Conservation (phyloP, 306 rosid species). For the Vachellia pachyceras region DNA sequence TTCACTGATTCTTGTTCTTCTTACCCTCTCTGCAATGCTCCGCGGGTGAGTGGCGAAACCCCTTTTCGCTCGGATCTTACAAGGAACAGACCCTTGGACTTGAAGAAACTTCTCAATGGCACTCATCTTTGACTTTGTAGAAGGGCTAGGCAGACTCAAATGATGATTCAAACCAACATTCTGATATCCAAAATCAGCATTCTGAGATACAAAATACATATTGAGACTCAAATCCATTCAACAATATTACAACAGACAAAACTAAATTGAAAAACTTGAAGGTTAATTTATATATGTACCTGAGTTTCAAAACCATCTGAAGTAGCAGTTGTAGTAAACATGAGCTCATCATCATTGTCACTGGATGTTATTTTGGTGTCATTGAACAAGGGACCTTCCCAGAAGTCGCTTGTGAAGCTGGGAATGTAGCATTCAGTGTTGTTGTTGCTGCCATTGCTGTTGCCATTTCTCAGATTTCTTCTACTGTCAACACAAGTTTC, state of each 20-base stretch:
- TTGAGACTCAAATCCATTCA: background rate
- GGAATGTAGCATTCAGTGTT: slow-evolving; percentile 40
- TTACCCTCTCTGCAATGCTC: slow-evolving; percentile 97
- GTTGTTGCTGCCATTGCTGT: slow-evolving; percentile 26
- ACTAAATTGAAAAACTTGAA: background rate
- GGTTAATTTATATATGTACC: slow-evolving; percentile 42
- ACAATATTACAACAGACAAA: background rate
- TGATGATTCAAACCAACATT: slow-evolving; percentile 64
- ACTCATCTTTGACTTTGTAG: slow-evolving; percentile 53
- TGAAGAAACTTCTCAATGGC: slow-evolving; percentile 60
- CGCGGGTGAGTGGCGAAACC: slow-evolving; percentile 97
- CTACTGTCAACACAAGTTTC: slow-evolving; percentile 40
- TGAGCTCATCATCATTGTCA: slow-evolving; percentile 62
- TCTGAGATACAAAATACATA: slow-evolving; percentile 34
- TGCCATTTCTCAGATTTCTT: slow-evolving; percentile 43
- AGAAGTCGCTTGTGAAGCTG: slow-evolving; percentile 54
- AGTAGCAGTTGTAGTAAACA: slow-evolving; percentile 47
- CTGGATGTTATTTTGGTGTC: slow-evolving; percentile 56
- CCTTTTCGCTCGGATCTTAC: slow-evolving; percentile 86
- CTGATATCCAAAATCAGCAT: slow-evolving; percentile 47
- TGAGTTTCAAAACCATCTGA: slow-evolving; percentile 60
- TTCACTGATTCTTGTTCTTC: slow-evolving; percentile 87
- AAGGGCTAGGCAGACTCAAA: slow-evolving; percentile 68
- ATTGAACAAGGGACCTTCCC: slow-evolving; percentile 59
- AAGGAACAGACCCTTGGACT: slow-evolving; percentile 68